Percentiles rank a stretch among this genome's conserved stretches.
Conservation (phyloP, 768 basidiomycete species). For the Psilocybe sp. region DNA sequence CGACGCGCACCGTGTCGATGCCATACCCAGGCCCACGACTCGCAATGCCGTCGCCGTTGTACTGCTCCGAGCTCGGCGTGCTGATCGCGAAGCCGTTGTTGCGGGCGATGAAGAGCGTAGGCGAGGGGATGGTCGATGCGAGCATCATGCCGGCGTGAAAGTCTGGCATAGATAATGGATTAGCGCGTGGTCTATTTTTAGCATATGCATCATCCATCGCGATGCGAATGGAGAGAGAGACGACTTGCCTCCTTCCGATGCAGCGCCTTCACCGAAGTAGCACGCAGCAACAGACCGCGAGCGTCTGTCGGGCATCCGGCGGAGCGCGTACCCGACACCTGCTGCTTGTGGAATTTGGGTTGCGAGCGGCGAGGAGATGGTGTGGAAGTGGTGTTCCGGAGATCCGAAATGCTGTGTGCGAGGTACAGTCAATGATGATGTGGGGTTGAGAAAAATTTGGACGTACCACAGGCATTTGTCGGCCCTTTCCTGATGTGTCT, state of each 20-base stretch:
- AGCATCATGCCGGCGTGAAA: slow-evolving; percentile 90
- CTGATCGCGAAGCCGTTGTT: slow-evolving; percentile 96
- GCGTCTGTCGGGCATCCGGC: slow-evolving; percentile 67
- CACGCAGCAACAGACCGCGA: slow-evolving; percentile 78
- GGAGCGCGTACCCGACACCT: slow-evolving; percentile 87
- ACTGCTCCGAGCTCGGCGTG: slow-evolving; percentile 87
- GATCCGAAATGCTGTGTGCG: slow-evolving; percentile 78
- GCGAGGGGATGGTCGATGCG: slow-evolving; percentile 73
- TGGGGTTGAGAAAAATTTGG: neutral
- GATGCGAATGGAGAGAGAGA: neutral
- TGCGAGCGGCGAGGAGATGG: slow-evolving; percentile 89
- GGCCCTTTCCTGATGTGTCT: slow-evolving; percentile 78
- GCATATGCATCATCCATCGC: neutral
- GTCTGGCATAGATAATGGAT: slow-evolving; percentile 38
- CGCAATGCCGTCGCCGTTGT: slow-evolving; percentile 90
- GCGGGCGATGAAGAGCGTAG: slow-evolving; percentile 70
- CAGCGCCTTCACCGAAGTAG: slow-evolving; percentile 93
- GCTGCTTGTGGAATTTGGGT: slow-evolving; percentile 96
- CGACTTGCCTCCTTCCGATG: slow-evolving; percentile 76
- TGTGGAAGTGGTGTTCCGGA: slow-evolving; percentile 81
- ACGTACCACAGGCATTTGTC: slow-evolving; percentile 90
- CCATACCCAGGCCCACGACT: slow-evolving; percentile 91
- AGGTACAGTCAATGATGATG: slow-evolving; percentile 7
- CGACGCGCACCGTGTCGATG: slow-evolving; percentile 87
- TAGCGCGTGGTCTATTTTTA: neutral